Percentiles rank a stretch among this genome's conserved stretches.
These are phyloP conservation scores for Excoecaria agallocha DNA, from an alignment of 345 rosid genomes.

Conservation along the genomic window DNA sequence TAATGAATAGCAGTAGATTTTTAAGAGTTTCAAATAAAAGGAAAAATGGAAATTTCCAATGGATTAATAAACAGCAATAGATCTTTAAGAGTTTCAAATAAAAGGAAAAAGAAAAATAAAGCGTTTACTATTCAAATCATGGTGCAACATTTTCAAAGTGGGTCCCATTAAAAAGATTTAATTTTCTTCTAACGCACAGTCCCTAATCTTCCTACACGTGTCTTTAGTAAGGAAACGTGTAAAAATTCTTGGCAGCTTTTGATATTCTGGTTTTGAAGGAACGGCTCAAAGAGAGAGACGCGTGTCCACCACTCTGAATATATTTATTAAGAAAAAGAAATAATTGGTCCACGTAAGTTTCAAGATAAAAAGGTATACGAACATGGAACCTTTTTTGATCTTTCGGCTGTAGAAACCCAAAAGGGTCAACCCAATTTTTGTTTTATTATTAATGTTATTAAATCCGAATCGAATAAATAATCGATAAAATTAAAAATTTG, in stretches of 20 bases:
- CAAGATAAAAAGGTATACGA: not conserved
- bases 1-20: too few relatives aligned
- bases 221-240: not conserved
- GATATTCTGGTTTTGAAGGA: too few relatives aligned
- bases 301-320: slow-evolving; percentile 2
- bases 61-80: too few relatives aligned
- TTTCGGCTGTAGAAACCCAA: slow-evolving; percentile 10
- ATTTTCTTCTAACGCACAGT: not conserved
- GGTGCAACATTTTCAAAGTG: not conserved
- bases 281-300: not conserved
- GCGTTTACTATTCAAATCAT: not conserved
- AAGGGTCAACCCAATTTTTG: not conserved
- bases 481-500: too few relatives aligned
- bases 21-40: too few relatives aligned
- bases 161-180: too few relatives aligned
- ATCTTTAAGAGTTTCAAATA: too few relatives aligned
- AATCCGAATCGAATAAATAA: too few relatives aligned
- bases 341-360: not conserved
- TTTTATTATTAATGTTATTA: not conserved
- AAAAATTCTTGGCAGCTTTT: not conserved
- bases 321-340: not conserved
- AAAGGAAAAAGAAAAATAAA: too few relatives aligned
- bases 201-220: not conserved
- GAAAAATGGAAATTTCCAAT: too few relatives aligned
- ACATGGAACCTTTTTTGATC: not conserved